Base-by-base conservation (phyloP, 148 eudicot genomes). In the Mesembryanthemum crystallinum region DNA sequence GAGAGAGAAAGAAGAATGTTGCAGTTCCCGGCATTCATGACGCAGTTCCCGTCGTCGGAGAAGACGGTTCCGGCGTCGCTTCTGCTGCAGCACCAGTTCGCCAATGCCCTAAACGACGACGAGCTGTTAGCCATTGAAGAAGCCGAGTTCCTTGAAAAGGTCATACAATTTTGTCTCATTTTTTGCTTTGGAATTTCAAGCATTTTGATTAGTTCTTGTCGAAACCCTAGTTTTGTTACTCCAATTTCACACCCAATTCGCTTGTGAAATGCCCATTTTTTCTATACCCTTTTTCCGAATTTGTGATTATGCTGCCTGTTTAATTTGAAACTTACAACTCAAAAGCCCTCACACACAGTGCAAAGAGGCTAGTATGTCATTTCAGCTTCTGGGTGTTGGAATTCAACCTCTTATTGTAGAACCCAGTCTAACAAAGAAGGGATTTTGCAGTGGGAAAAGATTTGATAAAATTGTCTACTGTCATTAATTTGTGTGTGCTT, bases 71-170 rank as follows among this genome's bases (percentile, higher is more conserved):
- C 95, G 85, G 80, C 98, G 78, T 85, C 93, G 72, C 79, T 78
- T 66, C 73, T 89, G 21, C 85, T 91, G 2, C 89, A 88, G 7
- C 72, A 89, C 5, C 97, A 91, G 67, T 80, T 87, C 80, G 73
- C 88, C 0, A 86, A 85, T 61, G 82, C 90, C 72, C 92, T 78
- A 6, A 87, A 70, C 82, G 97, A 94, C 59, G 98, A 94, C 69
- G 97, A 94, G 72, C 90, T 88, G 47, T 89, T 94, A 43, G 90
- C 95, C 77, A 72, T 86, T 76, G 95, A 91, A 75, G 98, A 94
- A 79, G 81, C 93, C 66, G 91, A 92, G 24, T 85, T 78, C 77
- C 89, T 86, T 67, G 87, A 90, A 3, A 91, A 91, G 97, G 98
- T 94, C 28, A 29, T 1, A 21, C 35, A 15, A 29, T 57, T 71